These are phyloP conservation scores for Onygenales sp. DNA, from an alignment of 2,329 filamentous ascomycete genomes.

Conservation along the genomic window DNA sequence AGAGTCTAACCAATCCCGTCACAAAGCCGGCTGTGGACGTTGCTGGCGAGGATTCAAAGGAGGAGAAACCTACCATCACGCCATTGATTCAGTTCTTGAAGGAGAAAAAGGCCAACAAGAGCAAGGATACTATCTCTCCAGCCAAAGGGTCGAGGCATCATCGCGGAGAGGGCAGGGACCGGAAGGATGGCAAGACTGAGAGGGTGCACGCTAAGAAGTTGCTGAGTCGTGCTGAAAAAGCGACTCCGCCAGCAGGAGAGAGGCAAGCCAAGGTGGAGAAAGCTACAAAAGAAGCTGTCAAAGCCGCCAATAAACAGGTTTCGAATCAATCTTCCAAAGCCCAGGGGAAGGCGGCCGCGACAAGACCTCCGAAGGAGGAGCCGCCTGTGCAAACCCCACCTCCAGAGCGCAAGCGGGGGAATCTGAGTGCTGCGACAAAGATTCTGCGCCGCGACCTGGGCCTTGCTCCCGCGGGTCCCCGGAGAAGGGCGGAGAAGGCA, in stretches of 20 bases:
- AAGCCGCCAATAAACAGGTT: conserved; percentile 41
- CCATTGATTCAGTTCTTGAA: conserved; percentile 82
- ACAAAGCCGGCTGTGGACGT: conserved; percentile 46
- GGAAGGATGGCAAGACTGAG: conserved; percentile 31
- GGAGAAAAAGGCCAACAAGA: conserved; percentile 79
- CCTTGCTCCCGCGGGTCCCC: conserved; percentile 34
- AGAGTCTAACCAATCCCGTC: conserved; percentile 68
- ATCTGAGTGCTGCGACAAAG: conserved; percentile 43
- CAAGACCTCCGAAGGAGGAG: conserved; percentile 9
- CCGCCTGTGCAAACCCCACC: conserved; percentile 11
- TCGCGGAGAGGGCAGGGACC: conserved; percentile 26
- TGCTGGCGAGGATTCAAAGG: conserved; percentile 41
- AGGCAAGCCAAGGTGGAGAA: conserved; percentile 41
- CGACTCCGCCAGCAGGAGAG: conserved; percentile 17
- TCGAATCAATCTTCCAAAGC: conserved; percentile 24
- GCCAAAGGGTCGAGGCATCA: conserved; percentile 36
- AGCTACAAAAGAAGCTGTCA: conserved; percentile 52
- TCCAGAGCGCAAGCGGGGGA: conserved; percentile 44
- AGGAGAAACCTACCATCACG: conserved; percentile 62
- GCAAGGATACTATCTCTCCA: conserved; percentile 29
- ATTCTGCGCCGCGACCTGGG: conserved; percentile 56
- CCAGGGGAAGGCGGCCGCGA: conserved; percentile 17
- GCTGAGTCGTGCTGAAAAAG: conserved; percentile 29
- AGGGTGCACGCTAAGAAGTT: conserved; percentile 35
- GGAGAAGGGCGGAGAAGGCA: conserved; percentile 28